phyloP scores from a whole-genome alignment of 371 early-diverging fungal genomes.

The Rhizopus microsporus region DNA sequence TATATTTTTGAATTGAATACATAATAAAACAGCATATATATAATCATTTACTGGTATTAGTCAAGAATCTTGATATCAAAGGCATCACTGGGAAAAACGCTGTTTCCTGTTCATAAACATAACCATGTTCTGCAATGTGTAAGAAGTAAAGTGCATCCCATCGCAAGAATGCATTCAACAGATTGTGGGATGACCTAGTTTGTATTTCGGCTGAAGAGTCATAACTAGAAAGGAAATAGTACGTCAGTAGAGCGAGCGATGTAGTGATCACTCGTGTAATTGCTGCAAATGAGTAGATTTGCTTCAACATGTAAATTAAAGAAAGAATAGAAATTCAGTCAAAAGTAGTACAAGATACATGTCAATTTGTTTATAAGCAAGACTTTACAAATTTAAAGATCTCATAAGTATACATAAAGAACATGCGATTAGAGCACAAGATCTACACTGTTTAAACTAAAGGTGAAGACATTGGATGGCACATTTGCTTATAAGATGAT shows the following conservation, averaged over 20 bases:
- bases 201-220: conserved; percentile 48
- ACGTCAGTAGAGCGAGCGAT: conserved; percentile 22
- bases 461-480: too few species aligned
- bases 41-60: conserved; percentile 45
- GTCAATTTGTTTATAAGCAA: too few species aligned
- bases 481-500: too few species aligned
- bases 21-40: not conserved
- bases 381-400: too few species aligned
- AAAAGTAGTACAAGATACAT: too few species aligned
- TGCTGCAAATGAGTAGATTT: conserved; percentile 33
- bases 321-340: not conserved
- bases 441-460: too few species aligned
- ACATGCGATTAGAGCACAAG: too few species aligned
- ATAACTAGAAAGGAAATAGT: conserved; percentile 34
- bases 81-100: conserved; percentile 94
- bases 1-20: not conserved
- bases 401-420: too few species aligned
- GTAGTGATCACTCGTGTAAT: conserved; percentile 30
- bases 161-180: conserved; percentile 64
- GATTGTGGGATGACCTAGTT: conserved; percentile 6
- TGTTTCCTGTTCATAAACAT: conserved; percentile 86
- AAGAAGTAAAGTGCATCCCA: conserved; percentile 95
- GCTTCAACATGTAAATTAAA: conserved; percentile 16
- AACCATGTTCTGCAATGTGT: conserved; percentile 80
- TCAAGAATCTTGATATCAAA: conserved; percentile 51